Conservation (phyloP, 768 basidiomycete genomes). For the Lepiota venenata region DNA sequence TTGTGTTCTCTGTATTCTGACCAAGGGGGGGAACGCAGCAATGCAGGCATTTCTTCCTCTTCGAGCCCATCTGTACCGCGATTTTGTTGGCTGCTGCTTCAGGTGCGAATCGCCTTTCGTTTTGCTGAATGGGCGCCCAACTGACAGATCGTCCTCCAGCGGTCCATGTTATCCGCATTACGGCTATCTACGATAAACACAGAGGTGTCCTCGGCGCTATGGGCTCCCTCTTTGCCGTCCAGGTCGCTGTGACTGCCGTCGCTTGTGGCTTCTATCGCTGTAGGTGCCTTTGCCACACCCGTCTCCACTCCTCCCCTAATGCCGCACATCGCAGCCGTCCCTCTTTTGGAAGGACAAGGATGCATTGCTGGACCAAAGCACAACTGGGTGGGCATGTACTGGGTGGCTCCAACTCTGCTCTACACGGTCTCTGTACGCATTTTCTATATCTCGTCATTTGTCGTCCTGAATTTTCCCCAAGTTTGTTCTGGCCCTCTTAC, state of each 20-base stretch:
- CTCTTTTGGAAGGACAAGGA: conserved; percentile 70
- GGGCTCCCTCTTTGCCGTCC: conserved; percentile 57
- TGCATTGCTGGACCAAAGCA: conserved; percentile 82
- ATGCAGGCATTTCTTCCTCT: conserved; percentile 74
- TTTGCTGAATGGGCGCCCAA: background rate
- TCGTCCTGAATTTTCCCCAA: conserved; percentile 18
- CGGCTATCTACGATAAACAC: conserved; percentile 74
- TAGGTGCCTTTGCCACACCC: conserved; percentile 27
- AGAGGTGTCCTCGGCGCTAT: conserved; percentile 51
- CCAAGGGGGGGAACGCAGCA: conserved; percentile 11
- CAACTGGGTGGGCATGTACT: conserved; percentile 86
- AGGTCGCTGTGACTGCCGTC: conserved; percentile 70
- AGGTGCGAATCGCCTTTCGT: conserved; percentile 27
- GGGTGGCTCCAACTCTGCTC: conserved; percentile 72
- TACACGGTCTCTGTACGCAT: conserved; percentile 62
- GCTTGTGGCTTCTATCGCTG: conserved; percentile 79
- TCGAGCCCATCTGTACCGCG: conserved; percentile 84
- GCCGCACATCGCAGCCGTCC: conserved; percentile 46
- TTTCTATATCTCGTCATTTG: background rate
- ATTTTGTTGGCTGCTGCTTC: conserved; percentile 74
- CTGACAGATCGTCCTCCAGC: conserved; percentile 26
- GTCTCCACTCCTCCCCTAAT: conserved; percentile 2
- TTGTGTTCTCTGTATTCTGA: conserved; percentile 26
- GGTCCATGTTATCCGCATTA: conserved; percentile 75
- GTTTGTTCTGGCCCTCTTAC: conserved; percentile 58